phyloP scores from a whole-genome alignment of 306 rosid genomes.

The Cucurbita ficifolia region DNA sequence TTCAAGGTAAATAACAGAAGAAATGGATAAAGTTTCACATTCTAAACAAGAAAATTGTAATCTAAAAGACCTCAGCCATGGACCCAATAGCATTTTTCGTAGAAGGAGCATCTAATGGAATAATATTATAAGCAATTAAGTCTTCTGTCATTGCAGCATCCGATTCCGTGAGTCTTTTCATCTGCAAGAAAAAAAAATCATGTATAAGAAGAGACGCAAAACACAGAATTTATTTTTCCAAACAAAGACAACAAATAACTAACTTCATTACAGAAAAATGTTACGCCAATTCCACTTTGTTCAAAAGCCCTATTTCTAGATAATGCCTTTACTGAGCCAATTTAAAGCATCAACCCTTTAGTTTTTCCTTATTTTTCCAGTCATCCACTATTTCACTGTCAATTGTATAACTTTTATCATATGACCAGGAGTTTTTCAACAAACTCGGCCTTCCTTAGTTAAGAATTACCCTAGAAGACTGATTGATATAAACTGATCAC shows the following conservation, averaged over 20 bases:
- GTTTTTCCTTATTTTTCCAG: too few species aligned
- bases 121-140: slow-evolving; percentile 76
- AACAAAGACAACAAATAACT: neutral
- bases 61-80: slow-evolving; percentile 47
- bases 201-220: neutral
- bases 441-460: too few species aligned
- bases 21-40: neutral
- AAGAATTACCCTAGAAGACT: too few species aligned
- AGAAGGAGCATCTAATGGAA: slow-evolving; percentile 71
- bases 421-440: too few species aligned
- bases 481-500: too few species aligned
- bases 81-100: slow-evolving; percentile 47
- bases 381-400: too few species aligned
- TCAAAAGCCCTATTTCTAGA: neutral
- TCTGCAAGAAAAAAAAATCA: slow-evolving; percentile 33
- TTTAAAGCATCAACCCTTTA: neutral
- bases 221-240: neutral
- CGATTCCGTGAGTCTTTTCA: slow-evolving; percentile 60
- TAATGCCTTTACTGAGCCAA: neutral
- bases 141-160: slow-evolving; percentile 89
- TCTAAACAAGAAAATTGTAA: neutral
- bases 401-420: too few species aligned
- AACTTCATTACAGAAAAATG: neutral
- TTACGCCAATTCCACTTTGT: neutral
- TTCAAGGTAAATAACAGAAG: neutral